Evolutionary conservation across 129 eudicot species (phyloP), one percentile per base, ranked within the genome.

Genomic region (Arctium lappa): DNA sequence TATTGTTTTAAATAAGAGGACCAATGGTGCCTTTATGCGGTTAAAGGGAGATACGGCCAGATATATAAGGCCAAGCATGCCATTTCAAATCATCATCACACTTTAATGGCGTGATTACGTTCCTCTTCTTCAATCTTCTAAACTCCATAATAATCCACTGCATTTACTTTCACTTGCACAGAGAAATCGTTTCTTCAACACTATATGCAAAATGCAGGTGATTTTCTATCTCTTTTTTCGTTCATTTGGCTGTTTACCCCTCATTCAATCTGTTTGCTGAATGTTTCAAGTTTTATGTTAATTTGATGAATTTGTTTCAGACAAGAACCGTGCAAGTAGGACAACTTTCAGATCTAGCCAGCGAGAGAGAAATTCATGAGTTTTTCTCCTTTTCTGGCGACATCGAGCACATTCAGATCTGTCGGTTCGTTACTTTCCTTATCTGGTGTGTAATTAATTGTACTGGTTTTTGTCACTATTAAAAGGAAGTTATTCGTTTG

Each of bases 311-410:
- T 31, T 33, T 87, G 16, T 78, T 79, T 66, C 84, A 90, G 99
- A 86, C 83, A n/a, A 86, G 94, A 87, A 95, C 98, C 3, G 95
- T 95, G 38, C 83, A 91, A 81, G 98, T 95, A 27, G 79, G 88
- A 72, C 88, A 88, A 73, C 84, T 96, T 32, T 96, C 99, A 91
- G 98, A 93, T 96, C 98, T 91, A 88, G 99, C 99, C 8, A 91
- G 89, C n/a, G 95, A 89, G 84, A 90, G 99, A 80, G 99, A 96
- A 81, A 89, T 96, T 77, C 93, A 89, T 66, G 99, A 96, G 32
- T 38, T 71, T 38, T 62, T 8, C 36, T 69, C 38, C 22, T 65
- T 85, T 38, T 56, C 99, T 66, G 98, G 98, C 65, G 99, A 93
- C 15, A 96, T 96, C 69, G 98, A 96, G 34, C 87, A 82, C 81